These are phyloP conservation scores for Chytridium lagenaria DNA, from an alignment of 371 early-diverging fungal species.

Conservation along the genomic window DNA sequence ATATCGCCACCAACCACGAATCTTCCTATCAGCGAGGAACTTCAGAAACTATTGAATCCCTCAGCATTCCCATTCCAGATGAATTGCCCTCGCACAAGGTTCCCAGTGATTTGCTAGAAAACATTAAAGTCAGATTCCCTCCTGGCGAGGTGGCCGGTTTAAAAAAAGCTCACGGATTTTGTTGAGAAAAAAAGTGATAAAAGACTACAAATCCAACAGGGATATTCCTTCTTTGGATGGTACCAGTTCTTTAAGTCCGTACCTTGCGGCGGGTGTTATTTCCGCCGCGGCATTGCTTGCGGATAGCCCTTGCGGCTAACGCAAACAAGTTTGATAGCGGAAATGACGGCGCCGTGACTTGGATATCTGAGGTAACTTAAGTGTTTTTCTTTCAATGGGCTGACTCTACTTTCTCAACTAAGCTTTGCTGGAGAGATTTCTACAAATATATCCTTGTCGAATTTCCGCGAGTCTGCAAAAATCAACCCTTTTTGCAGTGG, in stretches of 20 bases:
- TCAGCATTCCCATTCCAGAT: not conserved
- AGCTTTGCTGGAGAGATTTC: constrained; percentile 68
- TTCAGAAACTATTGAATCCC: not conserved
- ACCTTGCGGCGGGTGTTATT: constrained; percentile 55
- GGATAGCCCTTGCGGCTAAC: constrained; percentile 49
- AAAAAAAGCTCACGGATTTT: constrained; percentile 35
- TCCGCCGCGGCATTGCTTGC: constrained; percentile 50
- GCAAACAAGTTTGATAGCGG: constrained; percentile 51
- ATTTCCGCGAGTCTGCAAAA: constrained; percentile 67
- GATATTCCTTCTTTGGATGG: constrained; percentile 40
- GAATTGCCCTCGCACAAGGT: not conserved
- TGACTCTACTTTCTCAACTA: constrained; percentile 37
- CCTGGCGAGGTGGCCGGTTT: constrained; percentile 40
- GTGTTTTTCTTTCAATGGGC: not conserved
- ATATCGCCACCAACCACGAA: not conserved
- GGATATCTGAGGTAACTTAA: constrained; percentile 47
- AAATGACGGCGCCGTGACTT: constrained; percentile 50
- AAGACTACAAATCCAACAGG: constrained; percentile 40
- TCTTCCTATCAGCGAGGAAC: not conserved
- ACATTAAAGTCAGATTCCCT: constrained; percentile 29
- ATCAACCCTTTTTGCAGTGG: constrained; percentile 62
- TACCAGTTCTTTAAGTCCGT: constrained; percentile 43
- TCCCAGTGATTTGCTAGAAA: constrained; percentile 8
- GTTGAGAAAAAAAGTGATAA: not conserved
- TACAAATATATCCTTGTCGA: constrained; percentile 63